A percentile compares a stretch with the other conserved stretches of the same genome.
phyloP scores from a whole-genome alignment of 331 rosid species.

The Acacia concinna region DNA sequence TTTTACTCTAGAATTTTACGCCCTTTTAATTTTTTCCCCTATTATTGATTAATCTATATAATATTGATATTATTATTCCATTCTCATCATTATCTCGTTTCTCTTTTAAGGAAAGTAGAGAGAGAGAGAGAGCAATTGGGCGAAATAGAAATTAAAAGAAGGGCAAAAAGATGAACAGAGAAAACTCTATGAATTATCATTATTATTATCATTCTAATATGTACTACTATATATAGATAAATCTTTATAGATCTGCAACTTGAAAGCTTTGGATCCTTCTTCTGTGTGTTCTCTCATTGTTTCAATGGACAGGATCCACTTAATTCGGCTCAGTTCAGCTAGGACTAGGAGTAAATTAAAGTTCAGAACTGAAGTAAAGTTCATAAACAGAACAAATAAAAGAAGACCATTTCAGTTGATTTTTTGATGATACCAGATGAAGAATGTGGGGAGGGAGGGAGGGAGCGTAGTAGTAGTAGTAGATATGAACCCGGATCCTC shows the following conservation, averaged over 20 bases:
- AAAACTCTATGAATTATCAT: conserved; percentile 1
- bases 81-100: conserved; percentile 41
- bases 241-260: neutral
- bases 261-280: neutral
- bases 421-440: neutral
- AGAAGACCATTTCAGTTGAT: neutral
- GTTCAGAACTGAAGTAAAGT: neutral
- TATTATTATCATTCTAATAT: too few species aligned
- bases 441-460: neutral
- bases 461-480: neutral
- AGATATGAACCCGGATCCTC: too few species aligned
- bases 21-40: conserved; percentile 25
- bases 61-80: conserved; percentile 30
- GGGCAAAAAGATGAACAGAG: conserved; percentile 33
- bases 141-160: conserved; percentile 34
- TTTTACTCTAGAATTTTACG: neutral
- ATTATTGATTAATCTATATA: conserved; percentile 45
- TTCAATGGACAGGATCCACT: neutral
- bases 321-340: neutral
- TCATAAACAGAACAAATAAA: neutral
- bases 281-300: neutral
- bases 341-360: neutral
- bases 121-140: conserved; percentile 41
- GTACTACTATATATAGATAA: too few species aligned
- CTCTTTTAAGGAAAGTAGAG: conserved; percentile 45